phyloP scores from a whole-genome alignment of 805 yeast species.

The Wickerhamomyces strasburgensis region DNA sequence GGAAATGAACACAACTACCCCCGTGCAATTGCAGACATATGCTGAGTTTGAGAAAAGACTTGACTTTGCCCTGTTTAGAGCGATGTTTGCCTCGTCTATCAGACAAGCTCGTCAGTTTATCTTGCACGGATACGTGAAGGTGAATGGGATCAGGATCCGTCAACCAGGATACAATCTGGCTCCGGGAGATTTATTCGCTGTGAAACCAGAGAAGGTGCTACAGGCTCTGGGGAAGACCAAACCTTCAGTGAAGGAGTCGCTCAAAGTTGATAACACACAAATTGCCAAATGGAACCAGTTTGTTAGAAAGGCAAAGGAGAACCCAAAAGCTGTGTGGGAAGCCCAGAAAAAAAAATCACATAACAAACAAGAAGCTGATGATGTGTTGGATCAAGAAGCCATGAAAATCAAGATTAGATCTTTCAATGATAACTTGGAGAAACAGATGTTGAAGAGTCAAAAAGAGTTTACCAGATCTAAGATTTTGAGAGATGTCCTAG shows the following conservation, averaged over 20 bases:
- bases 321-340: conserved; percentile 39
- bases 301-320: conserved; percentile 48
- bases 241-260: conserved; percentile 67
- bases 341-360: conserved; percentile 31
- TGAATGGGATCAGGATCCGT: conserved; percentile 73
- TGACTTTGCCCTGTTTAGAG: conserved; percentile 85
- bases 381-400: conserved; percentile 17
- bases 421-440: conserved; percentile 15
- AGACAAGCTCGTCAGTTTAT: conserved; percentile 93
- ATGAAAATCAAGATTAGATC: conserved; percentile 12
- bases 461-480: conserved; percentile 18
- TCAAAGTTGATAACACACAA: conserved; percentile 67
- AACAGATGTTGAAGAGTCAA: conserved; percentile 20
- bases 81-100: conserved; percentile 88
- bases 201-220: conserved; percentile 79
- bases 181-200: conserved; percentile 85
- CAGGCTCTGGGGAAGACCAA: conserved; percentile 80
- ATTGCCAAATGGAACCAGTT: conserved; percentile 71
- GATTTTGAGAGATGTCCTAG: conserved; percentile 14
- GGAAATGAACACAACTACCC: conserved; percentile 54
- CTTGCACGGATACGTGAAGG: conserved; percentile 73
- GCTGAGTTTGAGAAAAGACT: conserved; percentile 85
- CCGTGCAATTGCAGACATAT: conserved; percentile 81
- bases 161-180: conserved; percentile 75
- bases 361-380: conserved; percentile 19